These are phyloP conservation scores for Teunomyces tritomae DNA, from an alignment of 805 yeast genomes.

Conservation along the genomic window DNA sequence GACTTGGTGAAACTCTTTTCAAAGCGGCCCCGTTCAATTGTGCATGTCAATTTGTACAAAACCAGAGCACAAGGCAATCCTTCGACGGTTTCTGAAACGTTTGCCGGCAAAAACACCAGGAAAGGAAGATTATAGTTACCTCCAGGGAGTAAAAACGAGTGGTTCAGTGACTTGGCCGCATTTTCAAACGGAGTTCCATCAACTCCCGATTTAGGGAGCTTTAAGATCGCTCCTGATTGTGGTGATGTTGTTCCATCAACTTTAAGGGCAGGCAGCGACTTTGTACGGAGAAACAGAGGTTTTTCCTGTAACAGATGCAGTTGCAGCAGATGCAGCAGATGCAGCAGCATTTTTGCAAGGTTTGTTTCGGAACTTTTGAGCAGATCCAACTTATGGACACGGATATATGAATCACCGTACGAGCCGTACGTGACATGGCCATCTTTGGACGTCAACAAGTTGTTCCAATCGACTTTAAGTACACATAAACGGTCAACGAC, in stretches of 20 bases:
- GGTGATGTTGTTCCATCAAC: neutral
- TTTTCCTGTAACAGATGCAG: conserved; percentile 9
- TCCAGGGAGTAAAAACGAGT: conserved; percentile 44
- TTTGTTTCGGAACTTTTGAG: conserved; percentile 7
- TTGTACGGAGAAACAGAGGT: conserved; percentile 28
- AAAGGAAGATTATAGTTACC: conserved; percentile 56
- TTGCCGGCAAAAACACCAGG: conserved; percentile 42
- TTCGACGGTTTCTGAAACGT: conserved; percentile 50
- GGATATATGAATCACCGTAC: conserved; percentile 37
- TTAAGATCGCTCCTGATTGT: conserved; percentile 1
- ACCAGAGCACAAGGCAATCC: conserved; percentile 44
- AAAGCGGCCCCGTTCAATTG: conserved; percentile 42
- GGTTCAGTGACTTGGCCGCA: conserved; percentile 17
- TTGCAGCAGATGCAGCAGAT: neutral
- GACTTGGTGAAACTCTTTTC: conserved; percentile 33
- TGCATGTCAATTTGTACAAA: conserved; percentile 41
- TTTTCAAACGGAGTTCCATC: conserved; percentile 47
- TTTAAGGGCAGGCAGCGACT: conserved; percentile 27
- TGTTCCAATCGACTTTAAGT: conserved; percentile 47
- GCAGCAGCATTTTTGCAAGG: conserved; percentile 4
- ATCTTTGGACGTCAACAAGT: conserved; percentile 37
- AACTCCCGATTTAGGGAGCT: conserved; percentile 31
- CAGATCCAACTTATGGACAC: conserved; percentile 18
- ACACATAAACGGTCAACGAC: conserved; percentile 39
- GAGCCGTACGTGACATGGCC: conserved; percentile 41